Base-by-base conservation (phyloP, 495 filamentous ascomycete species). In the Penicillium turbatum region DNA sequence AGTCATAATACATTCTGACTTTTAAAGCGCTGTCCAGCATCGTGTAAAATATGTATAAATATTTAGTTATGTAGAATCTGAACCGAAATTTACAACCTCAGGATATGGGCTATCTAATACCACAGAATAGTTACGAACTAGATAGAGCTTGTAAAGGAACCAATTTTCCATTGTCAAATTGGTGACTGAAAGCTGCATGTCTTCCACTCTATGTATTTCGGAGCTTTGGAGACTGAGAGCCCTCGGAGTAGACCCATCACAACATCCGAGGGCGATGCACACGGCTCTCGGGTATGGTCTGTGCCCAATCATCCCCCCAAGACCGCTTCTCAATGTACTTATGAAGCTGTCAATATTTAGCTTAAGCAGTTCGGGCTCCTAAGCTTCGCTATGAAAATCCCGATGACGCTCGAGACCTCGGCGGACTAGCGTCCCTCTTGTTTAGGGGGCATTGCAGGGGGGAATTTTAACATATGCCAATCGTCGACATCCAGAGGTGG, bases 261-360 rank as follows among this genome's bases (percentile, higher is more conserved):
- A 45, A 17, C 10, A 10, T 27, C 21, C 3, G 42, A 15, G 32
- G 3, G 7, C 30, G 31, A 43, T 29, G 52, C 42, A 44, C 50
- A 43, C 3, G 51, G 16, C 19, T 59, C 52, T 55, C 56, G 56
- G 56, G 35, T 59, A 56, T 24, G 53, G 34, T 36, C 44, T 55
- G 42, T 40, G 36, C 48, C 41, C 45, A 39, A 16, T n/a, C 1
- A 9, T 30, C 41, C 13, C 39, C 19, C 13, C 21, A 41, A 41
- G 12, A 12, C 19, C 16, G 7, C 37, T 26, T 12, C 39, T 19
- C 12, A 26, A 41, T 19, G 21, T 10, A 41, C 1, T 1, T 19
- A 41, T 26, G 12, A 21, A 21, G 17, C 17, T 9, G 17, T 17
- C 15, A 5, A 11, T 6, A 6, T 21, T 15, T 21, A 39, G 21